A percentile compares a stretch with the other conserved stretches of the same genome.
Conservation (phyloP, 768 basidiomycete genomes). For the Rickenella mellea region DNA sequence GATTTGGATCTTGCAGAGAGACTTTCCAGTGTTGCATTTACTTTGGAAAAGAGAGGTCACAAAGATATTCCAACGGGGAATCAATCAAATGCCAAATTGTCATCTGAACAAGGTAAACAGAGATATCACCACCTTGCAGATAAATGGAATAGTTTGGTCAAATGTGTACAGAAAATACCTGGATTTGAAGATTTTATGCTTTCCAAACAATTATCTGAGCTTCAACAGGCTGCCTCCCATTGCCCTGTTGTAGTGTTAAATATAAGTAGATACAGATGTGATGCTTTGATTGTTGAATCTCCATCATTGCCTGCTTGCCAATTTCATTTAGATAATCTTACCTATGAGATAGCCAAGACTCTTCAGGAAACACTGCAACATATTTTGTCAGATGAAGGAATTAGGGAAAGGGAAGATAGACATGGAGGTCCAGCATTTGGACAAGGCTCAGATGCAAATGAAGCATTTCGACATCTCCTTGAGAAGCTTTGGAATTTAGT, state of each 20-base stretch:
- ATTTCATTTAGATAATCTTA: too few relatives aligned
- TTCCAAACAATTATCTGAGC: conserved; percentile 7
- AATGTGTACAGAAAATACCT: conserved; percentile 5
- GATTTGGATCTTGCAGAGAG: too few relatives aligned
- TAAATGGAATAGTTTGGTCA: too few relatives aligned
- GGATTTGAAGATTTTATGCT: conserved; percentile 12
- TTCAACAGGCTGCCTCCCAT: conserved; percentile 7
- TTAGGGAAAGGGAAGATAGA: background rate
- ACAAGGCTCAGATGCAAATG: too few relatives aligned
- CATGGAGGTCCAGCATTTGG: background rate
- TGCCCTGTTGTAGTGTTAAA: conserved; percentile 14
- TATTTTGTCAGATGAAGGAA: background rate
- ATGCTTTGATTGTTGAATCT: conserved; percentile 16
- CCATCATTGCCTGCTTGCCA: background rate
- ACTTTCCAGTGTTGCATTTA: too few relatives aligned
- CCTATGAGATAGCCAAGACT: too few relatives aligned
- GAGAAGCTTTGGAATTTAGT: background rate
- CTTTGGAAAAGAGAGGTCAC: too few relatives aligned
- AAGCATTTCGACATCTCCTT: background rate
- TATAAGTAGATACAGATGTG: conserved; percentile 7
- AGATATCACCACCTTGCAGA: too few relatives aligned
- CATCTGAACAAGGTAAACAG: too few relatives aligned
- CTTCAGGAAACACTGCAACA: background rate
- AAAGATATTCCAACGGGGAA: too few relatives aligned
- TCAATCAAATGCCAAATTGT: too few relatives aligned